phyloP scores from a whole-genome alignment of 495 filamentous ascomycete species.

The Aspergillus sparsus region DNA sequence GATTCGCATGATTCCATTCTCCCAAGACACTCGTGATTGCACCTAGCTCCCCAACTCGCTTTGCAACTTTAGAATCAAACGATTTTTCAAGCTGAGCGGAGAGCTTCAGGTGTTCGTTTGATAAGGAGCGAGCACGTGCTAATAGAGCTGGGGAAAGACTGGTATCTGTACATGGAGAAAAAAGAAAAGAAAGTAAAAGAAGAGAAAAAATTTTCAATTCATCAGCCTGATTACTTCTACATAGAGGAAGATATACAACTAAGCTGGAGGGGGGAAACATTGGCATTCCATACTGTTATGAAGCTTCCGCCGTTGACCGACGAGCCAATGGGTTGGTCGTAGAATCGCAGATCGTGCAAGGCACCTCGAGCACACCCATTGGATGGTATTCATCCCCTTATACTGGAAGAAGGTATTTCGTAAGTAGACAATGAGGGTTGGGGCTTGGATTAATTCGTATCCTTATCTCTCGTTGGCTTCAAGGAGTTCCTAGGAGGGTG shows the following conservation, averaged over 20 bases:
- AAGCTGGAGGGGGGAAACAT: neutral
- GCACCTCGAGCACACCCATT: slow-evolving; percentile 38
- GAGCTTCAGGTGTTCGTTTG: slow-evolving; percentile 66
- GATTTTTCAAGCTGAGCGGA: slow-evolving; percentile 55
- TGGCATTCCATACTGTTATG: slow-evolving; percentile 34
- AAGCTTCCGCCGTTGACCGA: slow-evolving; percentile 29
- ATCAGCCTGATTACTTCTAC: no score
- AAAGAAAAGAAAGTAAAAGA: neutral
- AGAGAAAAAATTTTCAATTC: no score
- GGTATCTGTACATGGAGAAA: slow-evolving; percentile 25
- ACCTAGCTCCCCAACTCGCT: slow-evolving; percentile 74
- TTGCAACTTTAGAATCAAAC: slow-evolving; percentile 74
- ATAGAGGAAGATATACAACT: neutral
- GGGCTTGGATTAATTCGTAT: no score
- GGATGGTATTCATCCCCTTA: slow-evolving; percentile 32
- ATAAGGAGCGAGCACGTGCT: slow-evolving; percentile 61
- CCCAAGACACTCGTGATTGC: slow-evolving; percentile 66
- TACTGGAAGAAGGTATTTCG: no score
- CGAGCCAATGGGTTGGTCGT: slow-evolving; percentile 7
- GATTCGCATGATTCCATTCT: slow-evolving; percentile 57
- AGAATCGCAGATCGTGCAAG: slow-evolving; percentile 29
- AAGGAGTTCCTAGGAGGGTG: neutral
- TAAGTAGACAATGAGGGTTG: no score
- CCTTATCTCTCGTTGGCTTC: neutral
- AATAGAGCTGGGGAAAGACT: slow-evolving; percentile 62